Percentiles rank a stretch among this genome's conserved stretches.
Evolutionary conservation across 148 eudicot genomes (phyloP).

Genomic region (Simmondsia chinensis): DNA sequence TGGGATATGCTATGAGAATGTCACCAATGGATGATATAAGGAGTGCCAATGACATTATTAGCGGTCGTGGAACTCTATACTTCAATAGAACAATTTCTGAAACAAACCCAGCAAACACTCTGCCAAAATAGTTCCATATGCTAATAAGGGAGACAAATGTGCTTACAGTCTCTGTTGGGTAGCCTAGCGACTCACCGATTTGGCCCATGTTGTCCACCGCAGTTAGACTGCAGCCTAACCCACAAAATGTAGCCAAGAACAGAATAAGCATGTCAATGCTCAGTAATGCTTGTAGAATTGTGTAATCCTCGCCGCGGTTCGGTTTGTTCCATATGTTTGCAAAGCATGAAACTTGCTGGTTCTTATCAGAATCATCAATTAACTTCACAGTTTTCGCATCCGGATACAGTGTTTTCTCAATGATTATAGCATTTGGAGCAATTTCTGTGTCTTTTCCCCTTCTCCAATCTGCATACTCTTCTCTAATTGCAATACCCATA

Average conservation of each 20-base stretch:
- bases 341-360: slow-evolving; percentile 12
- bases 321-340: slow-evolving; percentile 27
- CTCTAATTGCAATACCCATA: slow-evolving; percentile 14
- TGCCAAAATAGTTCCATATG: slow-evolving; percentile 40
- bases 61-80: slow-evolving; percentile 39
- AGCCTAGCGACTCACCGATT: slow-evolving; percentile 41
- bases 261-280: slow-evolving; percentile 44
- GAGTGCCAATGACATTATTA: slow-evolving; percentile 37
- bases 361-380: not conserved
- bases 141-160: slow-evolving; percentile 50
- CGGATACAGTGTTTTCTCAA: not conserved
- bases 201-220: slow-evolving; percentile 48
- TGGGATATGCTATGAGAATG: slow-evolving; percentile 28
- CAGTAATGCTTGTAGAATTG: slow-evolving; percentile 39
- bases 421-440: not conserved
- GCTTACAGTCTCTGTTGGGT: slow-evolving; percentile 22
- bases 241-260: slow-evolving; percentile 32
- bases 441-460: not conserved
- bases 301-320: slow-evolving; percentile 39
- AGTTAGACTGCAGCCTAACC: slow-evolving; percentile 36
- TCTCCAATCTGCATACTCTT: slow-evolving; percentile 11
- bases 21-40: slow-evolving; percentile 33
- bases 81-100: slow-evolving; percentile 27
- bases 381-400: not conserved
- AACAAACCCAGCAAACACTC: slow-evolving; percentile 32